These are phyloP conservation scores for Grosmannia serpens DNA, from an alignment of 2,329 filamentous ascomycete species.

Conservation along the genomic window DNA sequence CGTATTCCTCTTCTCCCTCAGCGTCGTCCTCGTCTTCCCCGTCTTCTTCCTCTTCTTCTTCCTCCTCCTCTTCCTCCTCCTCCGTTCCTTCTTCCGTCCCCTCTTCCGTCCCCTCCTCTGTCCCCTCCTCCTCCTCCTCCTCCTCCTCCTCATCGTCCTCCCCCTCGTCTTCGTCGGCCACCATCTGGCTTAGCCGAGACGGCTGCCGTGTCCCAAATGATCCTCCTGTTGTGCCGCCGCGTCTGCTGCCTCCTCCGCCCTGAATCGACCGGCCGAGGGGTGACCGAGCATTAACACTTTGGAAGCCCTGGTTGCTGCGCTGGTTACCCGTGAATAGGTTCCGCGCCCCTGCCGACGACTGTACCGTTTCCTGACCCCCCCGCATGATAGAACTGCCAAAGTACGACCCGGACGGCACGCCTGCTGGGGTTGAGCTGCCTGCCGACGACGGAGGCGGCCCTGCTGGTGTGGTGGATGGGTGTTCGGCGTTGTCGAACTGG, in stretches of 20 bases:
- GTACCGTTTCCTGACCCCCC: conserved; percentile 14
- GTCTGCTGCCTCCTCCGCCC: conserved; percentile 2
- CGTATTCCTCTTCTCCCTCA: conserved; percentile 21
- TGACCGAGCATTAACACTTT: conserved; percentile 11
- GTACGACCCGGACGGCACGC: conserved; percentile 43
- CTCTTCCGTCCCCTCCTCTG: conserved; percentile 29
- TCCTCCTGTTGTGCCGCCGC: neutral
- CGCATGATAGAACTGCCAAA: conserved; percentile 43
- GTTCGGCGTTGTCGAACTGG: conserved; percentile 24
- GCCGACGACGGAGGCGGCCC: conserved; percentile 40
- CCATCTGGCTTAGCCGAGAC: conserved; percentile 39
- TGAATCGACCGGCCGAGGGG: conserved; percentile 38
- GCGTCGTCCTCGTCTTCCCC: conserved; percentile 17
- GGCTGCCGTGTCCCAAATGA: conserved; percentile 22
- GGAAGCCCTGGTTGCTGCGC: neutral
- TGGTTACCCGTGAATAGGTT: conserved; percentile 4
- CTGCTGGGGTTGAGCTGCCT: conserved; percentile 43
- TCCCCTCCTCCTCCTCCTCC: conserved; percentile 26
- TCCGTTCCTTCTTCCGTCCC: conserved; percentile 6
- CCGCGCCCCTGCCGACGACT: conserved; percentile 2
- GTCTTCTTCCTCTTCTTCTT: conserved; percentile 27
- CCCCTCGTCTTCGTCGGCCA: conserved; percentile 23
- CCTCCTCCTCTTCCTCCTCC: conserved; percentile 25
- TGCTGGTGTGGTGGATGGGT: conserved; percentile 40
- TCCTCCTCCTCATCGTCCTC: conserved; percentile 27